Percentiles rank a stretch among this genome's conserved stretches.
These are phyloP conservation scores for Sclerotiophoma versabilis DNA, from an alignment of 2,329 filamentous ascomycete genomes.

Conservation along the genomic window DNA sequence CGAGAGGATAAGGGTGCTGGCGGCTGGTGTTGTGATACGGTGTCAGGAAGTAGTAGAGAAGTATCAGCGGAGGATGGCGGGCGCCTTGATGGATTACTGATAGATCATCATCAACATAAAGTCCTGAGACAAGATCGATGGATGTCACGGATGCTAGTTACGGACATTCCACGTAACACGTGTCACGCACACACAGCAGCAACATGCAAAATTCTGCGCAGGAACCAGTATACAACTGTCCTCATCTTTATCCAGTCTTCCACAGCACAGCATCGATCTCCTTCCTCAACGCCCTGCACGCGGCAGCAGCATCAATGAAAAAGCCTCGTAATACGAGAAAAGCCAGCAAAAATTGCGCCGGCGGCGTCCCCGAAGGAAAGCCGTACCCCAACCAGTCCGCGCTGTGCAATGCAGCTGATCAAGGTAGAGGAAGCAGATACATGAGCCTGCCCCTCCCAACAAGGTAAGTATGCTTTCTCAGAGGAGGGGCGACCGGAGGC, in stretches of 20 bases:
- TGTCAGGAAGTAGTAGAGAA: constrained; percentile 82
- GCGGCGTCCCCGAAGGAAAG: constrained; percentile 46
- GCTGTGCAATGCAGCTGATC: constrained; percentile 49
- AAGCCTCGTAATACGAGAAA: constrained; percentile 21
- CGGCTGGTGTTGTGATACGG: constrained; percentile 78
- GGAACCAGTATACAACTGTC: no score
- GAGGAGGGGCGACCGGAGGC: background rate
- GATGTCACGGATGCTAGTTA: background rate
- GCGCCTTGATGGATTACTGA: constrained; percentile 62
- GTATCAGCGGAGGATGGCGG: constrained; percentile 79
- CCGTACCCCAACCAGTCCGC: constrained; percentile 43
- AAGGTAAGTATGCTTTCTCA: constrained; percentile 41
- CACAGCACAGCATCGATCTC: constrained; percentile 8
- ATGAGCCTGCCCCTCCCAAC: constrained; percentile 43
- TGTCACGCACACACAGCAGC: background rate
- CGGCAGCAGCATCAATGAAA: constrained; percentile 50
- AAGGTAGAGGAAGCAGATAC: constrained; percentile 36
- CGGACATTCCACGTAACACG: background rate
- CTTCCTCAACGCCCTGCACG: constrained; percentile 49
- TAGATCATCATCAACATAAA: background rate
- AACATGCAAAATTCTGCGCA: background rate
- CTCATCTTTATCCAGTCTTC: no score
- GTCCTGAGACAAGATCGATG: background rate
- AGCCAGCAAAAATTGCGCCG: constrained; percentile 44
- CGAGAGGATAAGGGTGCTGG: constrained; percentile 78